Base-by-base conservation (phyloP, 331 rosid species). In the Quercus tomentella region DNA sequence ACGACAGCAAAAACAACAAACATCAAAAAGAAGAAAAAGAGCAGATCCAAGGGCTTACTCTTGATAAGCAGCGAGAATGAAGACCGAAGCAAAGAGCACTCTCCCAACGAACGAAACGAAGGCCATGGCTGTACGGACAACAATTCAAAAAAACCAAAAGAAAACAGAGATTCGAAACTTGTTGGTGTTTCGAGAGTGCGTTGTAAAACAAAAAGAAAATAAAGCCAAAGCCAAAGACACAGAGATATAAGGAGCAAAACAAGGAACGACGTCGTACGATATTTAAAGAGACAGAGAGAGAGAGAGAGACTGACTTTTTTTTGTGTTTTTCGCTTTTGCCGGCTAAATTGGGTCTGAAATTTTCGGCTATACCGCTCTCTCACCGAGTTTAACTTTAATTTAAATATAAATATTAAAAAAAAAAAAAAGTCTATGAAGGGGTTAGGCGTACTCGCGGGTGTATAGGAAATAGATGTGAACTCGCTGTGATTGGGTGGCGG, bases 1-100 rank as follows among this genome's bases (percentile, higher is more conserved):
- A 18, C 49, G 49, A 37, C 30, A 33, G 6, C 5, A 15, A 16
- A 41, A n/a, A 71, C 21, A 7, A 37, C 45, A 67, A 18, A 26
- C 20, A 35, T 5, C 6, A 8, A 22, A 22, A 5, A 72, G 23
- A 16, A 41, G 49, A 41, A 41, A n/a, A 78, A 65, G 68, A 23
- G 49, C 61, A 82, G 91, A 85, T 88, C 89, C 73, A 80, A 68
- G 49, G 43, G 52, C 91, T 85, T 76, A 91, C 93, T 91, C 91
- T 79, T 87, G 91, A 87, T 84, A 87, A 70, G 95, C 95, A 54
- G 92, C 85, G 72, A 85, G 85, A 62, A 87, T 78, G 87, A 91
- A 91, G 69, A 91, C 81, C 15, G 91, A 80, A 51, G 82, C 92
- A 79, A 88, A 90, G 41, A 90, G 89, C 58, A 91, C 84, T 72